phyloP scores from a whole-genome alignment of 768 basidiomycete genomes.

The Gymnopilus junonius region DNA sequence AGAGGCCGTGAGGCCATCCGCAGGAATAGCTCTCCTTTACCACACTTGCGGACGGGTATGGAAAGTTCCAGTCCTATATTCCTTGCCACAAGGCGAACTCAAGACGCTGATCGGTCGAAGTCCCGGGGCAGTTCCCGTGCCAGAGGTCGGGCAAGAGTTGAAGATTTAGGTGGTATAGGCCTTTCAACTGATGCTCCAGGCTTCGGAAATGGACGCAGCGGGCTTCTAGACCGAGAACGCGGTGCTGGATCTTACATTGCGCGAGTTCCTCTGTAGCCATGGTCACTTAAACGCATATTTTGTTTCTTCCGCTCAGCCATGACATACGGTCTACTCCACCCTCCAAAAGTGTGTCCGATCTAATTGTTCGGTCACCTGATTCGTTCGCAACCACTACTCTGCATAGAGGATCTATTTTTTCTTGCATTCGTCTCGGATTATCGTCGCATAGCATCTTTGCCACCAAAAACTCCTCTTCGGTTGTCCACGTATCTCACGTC shows the following conservation, averaged over 20 bases:
- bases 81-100: conserved; percentile 26
- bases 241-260: conserved; percentile 18
- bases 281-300: conserved; percentile 1
- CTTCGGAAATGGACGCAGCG: conserved; percentile 67
- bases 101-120: conserved; percentile 25
- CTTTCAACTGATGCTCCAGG: conserved; percentile 58
- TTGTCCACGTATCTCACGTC: conserved; percentile 9
- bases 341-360: conserved; percentile 7
- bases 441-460: conserved; percentile 22
- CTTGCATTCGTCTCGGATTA: conserved; percentile 21
- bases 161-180: conserved; percentile 53
- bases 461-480: conserved; percentile 10
- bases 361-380: conserved; percentile 7
- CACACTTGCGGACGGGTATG: conserved; percentile 45
- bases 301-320: neutral
- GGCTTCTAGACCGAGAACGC: conserved; percentile 52
- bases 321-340: conserved; percentile 3
- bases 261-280: conserved; percentile 28
- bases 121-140: conserved; percentile 32
- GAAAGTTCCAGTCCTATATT: conserved; percentile 32
- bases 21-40: conserved; percentile 63
- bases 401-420: conserved; percentile 22
- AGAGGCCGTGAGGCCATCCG: conserved; percentile 56
- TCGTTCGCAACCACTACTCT: conserved; percentile 6
- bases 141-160: conserved; percentile 55